Evolutionary conservation across 1,284 basidiomycete species (phyloP).

Genomic region (Malassezia pachydermatis): DNA sequence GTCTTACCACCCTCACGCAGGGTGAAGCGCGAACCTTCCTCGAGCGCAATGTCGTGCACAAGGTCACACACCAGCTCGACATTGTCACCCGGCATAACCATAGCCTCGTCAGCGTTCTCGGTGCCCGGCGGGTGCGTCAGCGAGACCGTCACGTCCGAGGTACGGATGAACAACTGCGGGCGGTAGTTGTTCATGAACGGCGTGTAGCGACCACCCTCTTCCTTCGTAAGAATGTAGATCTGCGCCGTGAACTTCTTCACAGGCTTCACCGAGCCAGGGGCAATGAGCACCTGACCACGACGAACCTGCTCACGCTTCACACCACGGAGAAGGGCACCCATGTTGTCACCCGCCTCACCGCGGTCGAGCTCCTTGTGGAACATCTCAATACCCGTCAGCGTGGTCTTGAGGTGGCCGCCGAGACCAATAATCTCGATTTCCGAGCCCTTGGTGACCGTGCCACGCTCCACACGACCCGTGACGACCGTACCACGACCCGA

Average conservation of each 20-base stretch:
- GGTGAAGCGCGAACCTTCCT: constrained; percentile 89
- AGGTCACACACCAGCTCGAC: constrained; percentile 83
- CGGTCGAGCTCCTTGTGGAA: constrained; percentile 99
- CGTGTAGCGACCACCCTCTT: constrained; percentile 94
- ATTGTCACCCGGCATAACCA: constrained; percentile 98
- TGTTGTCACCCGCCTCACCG: constrained; percentile 97
- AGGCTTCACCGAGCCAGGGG: constrained; percentile 84
- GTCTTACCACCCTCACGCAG: constrained; percentile 94
- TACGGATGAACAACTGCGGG: constrained; percentile 92
- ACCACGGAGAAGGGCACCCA: constrained; percentile 93
- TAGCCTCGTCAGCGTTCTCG: constrained; percentile 49
- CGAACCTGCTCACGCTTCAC: constrained; percentile 92
- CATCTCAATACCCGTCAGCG: constrained; percentile 95
- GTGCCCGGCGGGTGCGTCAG: constrained; percentile 75
- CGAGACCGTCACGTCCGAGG: constrained; percentile 79
- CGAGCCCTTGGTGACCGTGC: constrained; percentile 78
- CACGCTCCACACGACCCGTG: constrained; percentile 94
- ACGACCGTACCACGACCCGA: constrained; percentile 96
- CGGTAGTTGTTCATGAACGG: constrained; percentile 95
- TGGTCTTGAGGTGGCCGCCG: constrained; percentile 76
- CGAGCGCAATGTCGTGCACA: constrained; percentile 78
- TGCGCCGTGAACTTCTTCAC: constrained; percentile 69
- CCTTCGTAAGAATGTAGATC: constrained; percentile 65
- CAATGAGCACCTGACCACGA: constrained; percentile 82
- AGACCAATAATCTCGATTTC: constrained; percentile 91